phyloP scores from a whole-genome alignment of 257 asterid species.

The Przewalskia tangutica region DNA sequence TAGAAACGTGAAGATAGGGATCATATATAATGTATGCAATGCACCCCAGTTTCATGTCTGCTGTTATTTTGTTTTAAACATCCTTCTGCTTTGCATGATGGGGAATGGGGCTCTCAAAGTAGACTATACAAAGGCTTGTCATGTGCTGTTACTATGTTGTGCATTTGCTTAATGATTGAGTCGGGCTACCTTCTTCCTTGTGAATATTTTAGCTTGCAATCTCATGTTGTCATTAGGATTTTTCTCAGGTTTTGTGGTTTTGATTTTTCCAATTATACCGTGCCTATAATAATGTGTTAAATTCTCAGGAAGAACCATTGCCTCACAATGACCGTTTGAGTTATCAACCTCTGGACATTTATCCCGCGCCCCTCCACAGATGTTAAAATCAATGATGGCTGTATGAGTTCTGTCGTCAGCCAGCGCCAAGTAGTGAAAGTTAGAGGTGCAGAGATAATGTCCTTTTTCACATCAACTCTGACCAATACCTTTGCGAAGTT shows the following conservation, averaged over 20 bases:
- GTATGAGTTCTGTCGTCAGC: background rate
- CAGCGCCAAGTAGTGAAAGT: background rate
- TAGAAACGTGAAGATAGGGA: background rate
- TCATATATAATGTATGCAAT: background rate
- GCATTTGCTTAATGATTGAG: background rate
- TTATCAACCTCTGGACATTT: slow-evolving; percentile 67
- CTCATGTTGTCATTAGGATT: background rate
- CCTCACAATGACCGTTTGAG: slow-evolving; percentile 63
- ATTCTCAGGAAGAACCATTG: slow-evolving; percentile 64
- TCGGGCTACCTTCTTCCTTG: background rate
- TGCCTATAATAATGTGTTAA: background rate
- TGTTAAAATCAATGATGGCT: slow-evolving; percentile 23
- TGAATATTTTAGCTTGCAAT: background rate
- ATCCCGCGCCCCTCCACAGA: slow-evolving; percentile 86
- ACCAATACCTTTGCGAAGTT: background rate
- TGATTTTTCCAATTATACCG: background rate
- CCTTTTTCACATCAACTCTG: background rate
- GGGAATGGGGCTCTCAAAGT: background rate
- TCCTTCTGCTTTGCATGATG: background rate
- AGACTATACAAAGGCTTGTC: background rate
- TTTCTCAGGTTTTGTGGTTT: background rate
- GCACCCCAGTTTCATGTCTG: background rate
- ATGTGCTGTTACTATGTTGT: background rate
- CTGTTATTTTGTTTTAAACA: background rate
- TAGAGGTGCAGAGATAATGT: background rate